Evolutionary conservation across 225 moss, liverwort and hornwort genomes (phyloP), one percentile per base, ranked within the genome.

Genomic region (Takakia lepidozioides): DNA sequence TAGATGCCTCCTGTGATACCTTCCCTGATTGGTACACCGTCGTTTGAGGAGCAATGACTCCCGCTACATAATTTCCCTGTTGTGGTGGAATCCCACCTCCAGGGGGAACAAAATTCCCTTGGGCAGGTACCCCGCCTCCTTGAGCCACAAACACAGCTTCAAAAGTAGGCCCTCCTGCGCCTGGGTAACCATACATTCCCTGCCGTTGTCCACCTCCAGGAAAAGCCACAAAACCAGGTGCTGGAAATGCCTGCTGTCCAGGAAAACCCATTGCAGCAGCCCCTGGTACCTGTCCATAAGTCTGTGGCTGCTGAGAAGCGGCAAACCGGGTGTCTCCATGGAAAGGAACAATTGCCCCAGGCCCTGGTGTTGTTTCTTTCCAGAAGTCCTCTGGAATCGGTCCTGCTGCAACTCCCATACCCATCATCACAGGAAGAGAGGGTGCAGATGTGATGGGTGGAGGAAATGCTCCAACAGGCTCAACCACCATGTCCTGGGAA

Each of bases 11-110:
- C 56, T 54, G 52, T 1, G 19, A 50, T 47, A 68, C n/a, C n/a
- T n/a, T n/a, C n/a, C n/a, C n/a, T n/a, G n/a, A n/a, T n/a, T n/a
- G n/a, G n/a, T n/a, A n/a, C n/a, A n/a, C n/a, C n/a, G n/a, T n/a
- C n/a, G n/a, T 49, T 38, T 70, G 69, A 36, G 71, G 25, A 49
- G 56, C 51, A 48, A 67, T 18, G 32, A 28, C 34, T 58, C 72
- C 58, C 21, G 27, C 48, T 70, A n/a, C n/a, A n/a, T n/a, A n/a
- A n/a, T 71, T 75, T 42, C 30, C 51, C 51, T 68, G 58, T 49
- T 68, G 81, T 57, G 82, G 90, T 53, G 84, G 84, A 50, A 87
- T 81, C 43, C 75, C 90, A 65, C 82, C 82, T 27, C 82, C 82
- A 20, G 84, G 70, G 44, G 87, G 81, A 55, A 73, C 83, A 57